These are phyloP conservation scores for Scolecobasidium constrictum DNA, from an alignment of 2,329 filamentous ascomycete species.

Conservation along the genomic window DNA sequence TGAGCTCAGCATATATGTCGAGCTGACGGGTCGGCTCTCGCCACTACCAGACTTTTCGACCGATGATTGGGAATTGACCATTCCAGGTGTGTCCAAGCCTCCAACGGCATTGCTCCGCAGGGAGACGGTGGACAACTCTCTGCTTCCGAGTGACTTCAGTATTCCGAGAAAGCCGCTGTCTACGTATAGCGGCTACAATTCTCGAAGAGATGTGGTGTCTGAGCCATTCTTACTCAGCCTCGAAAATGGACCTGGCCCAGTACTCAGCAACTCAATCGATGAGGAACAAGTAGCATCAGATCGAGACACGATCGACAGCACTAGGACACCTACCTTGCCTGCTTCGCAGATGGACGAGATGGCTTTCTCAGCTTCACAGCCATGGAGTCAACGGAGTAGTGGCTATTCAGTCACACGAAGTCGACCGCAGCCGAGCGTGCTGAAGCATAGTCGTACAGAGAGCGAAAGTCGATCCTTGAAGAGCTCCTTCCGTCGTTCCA, in stretches of 20 bases:
- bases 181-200: neutral
- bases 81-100: constrained; percentile 20
- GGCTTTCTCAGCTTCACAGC: neutral
- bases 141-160: neutral
- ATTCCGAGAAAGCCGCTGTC: constrained; percentile 2
- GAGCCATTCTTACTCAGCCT: constrained; percentile 2
- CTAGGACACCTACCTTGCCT: constrained; percentile 5
- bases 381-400: constrained; percentile 4
- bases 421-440: neutral
- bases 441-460: neutral
- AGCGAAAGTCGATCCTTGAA: neutral
- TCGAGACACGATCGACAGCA: constrained; percentile 4
- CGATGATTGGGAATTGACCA: constrained; percentile 19
- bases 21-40: constrained; percentile 22
- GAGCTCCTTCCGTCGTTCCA: constrained; percentile 4
- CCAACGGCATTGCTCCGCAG: constrained; percentile 22
- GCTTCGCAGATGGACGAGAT: constrained; percentile 1
- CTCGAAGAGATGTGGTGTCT: constrained; percentile 3
- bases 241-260: constrained; percentile 1
- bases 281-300: neutral
- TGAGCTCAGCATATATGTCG: constrained; percentile 28
- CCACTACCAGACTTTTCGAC: constrained; percentile 27
- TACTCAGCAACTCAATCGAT: neutral
- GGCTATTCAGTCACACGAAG: neutral
- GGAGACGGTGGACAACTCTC: constrained; percentile 10